Percentiles rank a stretch among this genome's conserved stretches.
Evolutionary conservation across 1,284 basidiomycete species (phyloP).

Genomic region (Sparassis latifolia): DNA sequence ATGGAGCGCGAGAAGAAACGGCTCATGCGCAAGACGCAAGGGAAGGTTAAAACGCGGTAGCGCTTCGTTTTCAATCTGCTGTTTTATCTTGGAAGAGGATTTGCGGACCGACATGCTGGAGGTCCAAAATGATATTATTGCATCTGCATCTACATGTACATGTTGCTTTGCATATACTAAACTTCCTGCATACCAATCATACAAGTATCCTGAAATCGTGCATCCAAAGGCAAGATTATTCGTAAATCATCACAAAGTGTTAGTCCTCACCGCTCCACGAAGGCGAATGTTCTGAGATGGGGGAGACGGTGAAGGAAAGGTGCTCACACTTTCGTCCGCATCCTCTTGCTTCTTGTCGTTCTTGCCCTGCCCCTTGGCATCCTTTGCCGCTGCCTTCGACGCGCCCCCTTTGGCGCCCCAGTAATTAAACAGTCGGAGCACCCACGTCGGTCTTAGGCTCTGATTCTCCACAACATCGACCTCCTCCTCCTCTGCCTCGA

Average conservation of each 20-base stretch:
- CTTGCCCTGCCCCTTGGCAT: constrained; percentile 1
- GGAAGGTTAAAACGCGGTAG: constrained; percentile 47
- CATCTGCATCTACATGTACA: constrained; percentile 21
- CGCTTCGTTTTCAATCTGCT: not conserved
- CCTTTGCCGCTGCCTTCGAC: constrained; percentile 15
- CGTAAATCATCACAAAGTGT: not conserved
- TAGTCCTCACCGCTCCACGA: not conserved
- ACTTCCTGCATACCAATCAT: constrained; percentile 9
- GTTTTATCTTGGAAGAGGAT: not conserved
- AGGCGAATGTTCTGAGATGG: constrained; percentile 3
- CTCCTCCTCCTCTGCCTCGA: constrained; percentile 36
- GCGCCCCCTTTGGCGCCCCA: constrained; percentile 48
- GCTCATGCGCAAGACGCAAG: constrained; percentile 59
- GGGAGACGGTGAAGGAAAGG: constrained; percentile 1
- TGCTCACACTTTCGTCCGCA: constrained; percentile 1
- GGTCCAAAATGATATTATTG: constrained; percentile 16
- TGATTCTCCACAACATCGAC: constrained; percentile 51
- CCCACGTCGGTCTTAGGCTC: constrained; percentile 64
- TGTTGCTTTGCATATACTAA: constrained; percentile 15
- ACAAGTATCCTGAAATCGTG: not conserved
- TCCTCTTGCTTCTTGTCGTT: not conserved
- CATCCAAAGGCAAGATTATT: not conserved
- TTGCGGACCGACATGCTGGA: not conserved
- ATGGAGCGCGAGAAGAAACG: constrained; percentile 76
- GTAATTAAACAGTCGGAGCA: constrained; percentile 65